Evolutionary conservation across 1,284 basidiomycete genomes (phyloP), one percentile per base, ranked within the genome.

Genomic region (Moesziomyces globuligerus): DNA sequence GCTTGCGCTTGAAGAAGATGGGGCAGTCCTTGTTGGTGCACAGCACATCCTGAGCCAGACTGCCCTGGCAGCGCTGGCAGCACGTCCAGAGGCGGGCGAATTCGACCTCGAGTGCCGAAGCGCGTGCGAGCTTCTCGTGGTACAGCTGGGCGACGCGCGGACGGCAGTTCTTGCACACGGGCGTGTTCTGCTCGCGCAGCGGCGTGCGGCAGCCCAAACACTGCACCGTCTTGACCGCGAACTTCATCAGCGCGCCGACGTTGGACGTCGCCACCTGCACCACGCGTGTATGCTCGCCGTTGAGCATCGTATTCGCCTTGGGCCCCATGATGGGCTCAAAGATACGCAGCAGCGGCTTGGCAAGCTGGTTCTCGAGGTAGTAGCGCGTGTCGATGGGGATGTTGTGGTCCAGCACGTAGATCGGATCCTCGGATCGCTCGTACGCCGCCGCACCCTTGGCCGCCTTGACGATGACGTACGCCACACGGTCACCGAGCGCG

Each of bases 1-100:
- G 64, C 49, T 79, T 79, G 15, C 95, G 86, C 89, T 95, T 93
- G 83, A 98, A 98, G 83, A 94, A 98, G 68, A 98, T 98, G 0
- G 95, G 95, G 75, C 95, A 98, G 83, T 98, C 95, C 79, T 92
- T 94, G 80, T 92, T 95, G 0, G 92, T 92, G 80, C 95, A 98
- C 36, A 98, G 86, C 18, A 98, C 95, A 79, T 98, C 95, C 90
- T 95, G 75, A 5, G 80, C 71, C 53, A 82, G 54, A 26, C 75
- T 76, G 17, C 80, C 79, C 48, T 79, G 76, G 51, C 80, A 82
- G 8, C 80, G 72, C 62, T 82, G 80, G 40, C 80, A 82, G 56
- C 79, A 80, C 13, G 79, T 81, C 80, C 80, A 82, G 24, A 82
- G 55, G 3, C 80, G 69, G 3, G 78, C 77, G 23, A 80, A 82